Conservation (phyloP, 1,284 basidiomycete species). For the Rhodotorula sp. region DNA sequence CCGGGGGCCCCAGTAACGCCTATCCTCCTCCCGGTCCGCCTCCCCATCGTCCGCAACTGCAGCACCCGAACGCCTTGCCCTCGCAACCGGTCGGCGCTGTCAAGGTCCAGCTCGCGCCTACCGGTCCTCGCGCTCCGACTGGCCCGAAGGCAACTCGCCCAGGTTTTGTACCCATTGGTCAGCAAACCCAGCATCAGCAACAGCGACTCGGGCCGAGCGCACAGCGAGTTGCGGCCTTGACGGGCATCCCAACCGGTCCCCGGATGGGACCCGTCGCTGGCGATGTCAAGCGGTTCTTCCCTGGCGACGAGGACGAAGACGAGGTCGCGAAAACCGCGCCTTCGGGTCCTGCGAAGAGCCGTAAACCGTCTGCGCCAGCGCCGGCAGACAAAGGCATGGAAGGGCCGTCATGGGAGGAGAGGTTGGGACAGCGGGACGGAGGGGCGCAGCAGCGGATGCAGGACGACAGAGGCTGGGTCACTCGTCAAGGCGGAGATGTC, state of each 20-base stretch:
- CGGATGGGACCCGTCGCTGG: neutral
- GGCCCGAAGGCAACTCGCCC: neutral
- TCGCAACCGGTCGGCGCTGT: neutral
- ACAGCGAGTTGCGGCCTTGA: no score
- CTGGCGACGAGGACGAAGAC: conserved; percentile 2
- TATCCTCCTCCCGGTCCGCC: neutral
- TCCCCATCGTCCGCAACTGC: neutral
- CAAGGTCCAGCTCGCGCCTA: conserved; percentile 5
- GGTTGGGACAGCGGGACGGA: no score
- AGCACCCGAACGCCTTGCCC: conserved; percentile 8
- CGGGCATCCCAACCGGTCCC: neutral
- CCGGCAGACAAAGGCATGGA: no score
- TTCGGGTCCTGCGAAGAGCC: no score
- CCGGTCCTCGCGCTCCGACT: neutral
- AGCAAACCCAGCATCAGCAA: neutral
- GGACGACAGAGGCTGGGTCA: neutral
- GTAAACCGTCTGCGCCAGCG: neutral
- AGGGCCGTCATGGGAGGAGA: neutral
- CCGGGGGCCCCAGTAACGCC: neutral
- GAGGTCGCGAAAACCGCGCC: neutral
- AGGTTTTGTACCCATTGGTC: neutral
- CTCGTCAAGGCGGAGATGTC: neutral
- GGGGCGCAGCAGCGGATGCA: conserved; percentile 4
- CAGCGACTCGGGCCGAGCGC: neutral
- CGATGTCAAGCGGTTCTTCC: conserved; percentile 1